Base-by-base conservation (phyloP, 2,329 filamentous ascomycete species). In the Didymella segeticola region DNA sequence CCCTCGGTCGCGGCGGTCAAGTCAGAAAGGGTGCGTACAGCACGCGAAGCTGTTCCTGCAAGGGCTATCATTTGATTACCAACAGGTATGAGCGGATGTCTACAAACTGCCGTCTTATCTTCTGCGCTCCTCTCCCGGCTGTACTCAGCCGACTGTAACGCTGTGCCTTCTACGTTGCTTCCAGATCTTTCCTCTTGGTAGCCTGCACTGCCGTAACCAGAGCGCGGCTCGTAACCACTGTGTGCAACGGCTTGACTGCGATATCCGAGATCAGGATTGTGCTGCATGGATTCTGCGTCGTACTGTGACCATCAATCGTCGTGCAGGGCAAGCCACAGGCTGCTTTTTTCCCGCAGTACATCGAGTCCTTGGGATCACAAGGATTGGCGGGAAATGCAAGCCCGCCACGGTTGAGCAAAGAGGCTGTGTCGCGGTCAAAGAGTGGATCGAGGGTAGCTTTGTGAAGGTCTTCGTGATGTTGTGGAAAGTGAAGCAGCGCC, bases 111-210 rank as follows among this genome's bases (percentile, higher is more conserved):
- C 11, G 27, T 25, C 27, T 45, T 45, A 34, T 34, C 26, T 36
- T 19, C 25, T 26, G 25, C 43, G 17, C 10, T 8, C 19, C 25
- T 8, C 26, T 15, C 25, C 5, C 15, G 19, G 30, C 25, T 25
- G 25, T 31, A 22, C 3, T 17, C 23, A 26, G 25, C 25, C 38
- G 11, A 43, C 22, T 45, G 39, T 17, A 54, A 54, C 51, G 43
- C 45, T 48, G 45, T 33, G 19, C 27, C 43, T 54, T 54, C 51
- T 54, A 45, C 45, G 45, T 54, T 54, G 51, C 43, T 54, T 54
- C 51, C 38, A 54, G 30, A 41, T 36, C 42, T 41, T 52, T 45
- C 26, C 12, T n/a, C n/a, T 7, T 23, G 34, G 41, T 43, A 47
- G 31, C 31, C 37, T 29, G 43, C 43, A 27, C 51, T 45, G 48